phyloP scores from a whole-genome alignment of 768 basidiomycete genomes.

The Lactarius akahatsu region DNA sequence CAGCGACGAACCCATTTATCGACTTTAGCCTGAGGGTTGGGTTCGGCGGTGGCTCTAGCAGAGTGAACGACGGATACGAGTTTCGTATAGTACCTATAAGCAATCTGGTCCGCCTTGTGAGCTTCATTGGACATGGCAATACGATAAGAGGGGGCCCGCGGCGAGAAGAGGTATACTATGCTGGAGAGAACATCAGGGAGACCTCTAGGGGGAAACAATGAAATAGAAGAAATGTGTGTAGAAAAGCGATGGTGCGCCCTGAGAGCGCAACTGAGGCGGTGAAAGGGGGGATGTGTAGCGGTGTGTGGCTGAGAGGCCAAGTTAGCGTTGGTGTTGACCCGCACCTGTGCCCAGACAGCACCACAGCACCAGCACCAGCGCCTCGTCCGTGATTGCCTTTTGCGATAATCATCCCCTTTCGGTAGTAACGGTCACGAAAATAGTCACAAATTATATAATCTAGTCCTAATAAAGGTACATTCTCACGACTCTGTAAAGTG shows the following conservation, averaged over 20 bases:
- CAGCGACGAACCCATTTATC: conserved; percentile 76
- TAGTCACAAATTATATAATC: not conserved
- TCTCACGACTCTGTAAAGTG: conserved; percentile 33
- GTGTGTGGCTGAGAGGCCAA: not conserved
- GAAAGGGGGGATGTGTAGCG: not conserved
- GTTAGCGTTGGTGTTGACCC: conserved; percentile 1
- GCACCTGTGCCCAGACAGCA: not conserved
- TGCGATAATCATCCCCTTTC: not conserved
- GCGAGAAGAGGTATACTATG: conserved; percentile 25
- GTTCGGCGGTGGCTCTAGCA: conserved; percentile 62
- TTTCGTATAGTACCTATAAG: conserved; percentile 80
- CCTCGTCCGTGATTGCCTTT: conserved; percentile 19
- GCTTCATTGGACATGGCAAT: conserved; percentile 53
- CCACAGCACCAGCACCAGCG: not conserved
- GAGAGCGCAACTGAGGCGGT: conserved; percentile 1
- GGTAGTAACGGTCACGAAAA: not conserved
- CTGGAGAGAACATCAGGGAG: conserved; percentile 27
- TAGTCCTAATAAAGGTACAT: not conserved
- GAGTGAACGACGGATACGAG: conserved; percentile 72
- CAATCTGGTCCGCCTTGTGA: conserved; percentile 82
- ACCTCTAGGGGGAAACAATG: conserved; percentile 7
- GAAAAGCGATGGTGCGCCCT: not conserved
- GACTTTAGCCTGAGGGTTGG: conserved; percentile 46
- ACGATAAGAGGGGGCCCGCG: conserved; percentile 18
- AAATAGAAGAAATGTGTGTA: not conserved